Evolutionary conservation across 768 basidiomycete genomes (phyloP), one percentile per base, ranked within the genome.

Genomic region (Kwoniella botswanensis): DNA sequence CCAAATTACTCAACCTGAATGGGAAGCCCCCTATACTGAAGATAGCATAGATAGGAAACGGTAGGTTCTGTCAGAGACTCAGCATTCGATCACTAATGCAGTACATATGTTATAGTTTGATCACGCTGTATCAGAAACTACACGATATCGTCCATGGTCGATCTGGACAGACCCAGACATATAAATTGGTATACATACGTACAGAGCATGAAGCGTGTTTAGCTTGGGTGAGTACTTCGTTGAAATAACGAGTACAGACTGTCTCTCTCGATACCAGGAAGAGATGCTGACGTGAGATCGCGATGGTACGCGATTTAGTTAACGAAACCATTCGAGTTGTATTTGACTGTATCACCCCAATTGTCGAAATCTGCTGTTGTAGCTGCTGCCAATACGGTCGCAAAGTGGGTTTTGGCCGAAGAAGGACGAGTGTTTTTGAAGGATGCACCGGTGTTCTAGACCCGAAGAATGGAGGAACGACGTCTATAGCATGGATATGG

Each of bases 291-390:
- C 24, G 42, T 55, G 60, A 46, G 18, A 29, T 17, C 7, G 46
- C 12, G 7, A 6, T 13, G n/a, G n/a, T 72, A 24, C 53, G 64
- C 26, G 17, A 5, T 46, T 4, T 78, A 98, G 95, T 91, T 95
- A 69, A 97, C 95, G 0, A 92, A 94, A 77, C 90, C 91, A 0
- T 98, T 97, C 79, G 97, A 98, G 82, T 84, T 98, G 17, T 98
- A 97, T 80, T 84, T 96, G 61, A 87, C 91, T 0, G 82, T 95
- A 15, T 92, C 93, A 0, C 92, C 93, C 11, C 86, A 88, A 59
- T 80, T 98, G 63, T 93, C 96, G 6, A 98, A 98, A 86, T 90
- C 90, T 62, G 93, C 92, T 0, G 90, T 89, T 1, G 90, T 98
- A 15, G 89, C 90, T 13, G 92, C 94, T 4, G 97, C 96, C 9